phyloP scores from a whole-genome alignment of 2,329 filamentous ascomycete genomes.

The Diaporthe australafricana region DNA sequence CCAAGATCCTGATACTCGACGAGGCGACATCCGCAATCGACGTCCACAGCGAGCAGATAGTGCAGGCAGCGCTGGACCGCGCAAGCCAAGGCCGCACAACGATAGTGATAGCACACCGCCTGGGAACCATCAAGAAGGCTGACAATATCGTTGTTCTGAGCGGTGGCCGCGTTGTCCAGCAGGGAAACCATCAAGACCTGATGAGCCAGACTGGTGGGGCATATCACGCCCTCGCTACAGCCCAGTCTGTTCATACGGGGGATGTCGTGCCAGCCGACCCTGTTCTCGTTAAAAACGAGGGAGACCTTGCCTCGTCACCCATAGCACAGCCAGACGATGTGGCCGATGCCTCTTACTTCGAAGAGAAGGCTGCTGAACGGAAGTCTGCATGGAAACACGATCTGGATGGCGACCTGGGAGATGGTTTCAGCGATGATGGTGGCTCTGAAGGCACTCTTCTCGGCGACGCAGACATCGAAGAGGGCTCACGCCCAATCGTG shows the following conservation, averaged over 20 bases:
- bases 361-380: conserved; percentile 78
- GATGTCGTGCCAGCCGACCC: conserved; percentile 56
- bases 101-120: conserved; percentile 8
- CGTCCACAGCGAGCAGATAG: conserved; percentile 40
- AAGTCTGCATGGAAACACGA: conserved; percentile 76
- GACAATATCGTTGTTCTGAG: conserved; percentile 9
- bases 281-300: not conserved
- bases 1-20: conserved; percentile 13
- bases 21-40: conserved; percentile 63
- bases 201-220: not conserved
- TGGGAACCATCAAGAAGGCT: conserved; percentile 12
- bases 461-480: conserved; percentile 3
- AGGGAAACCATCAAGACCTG: not conserved
- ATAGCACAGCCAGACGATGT: not conserved
- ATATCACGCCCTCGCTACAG: not conserved
- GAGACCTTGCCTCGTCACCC: rapidly evolving
- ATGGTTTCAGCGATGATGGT: not conserved
- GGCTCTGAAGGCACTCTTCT: conserved; percentile 13
- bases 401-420: not conserved
- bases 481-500: not conserved
- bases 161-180: not conserved
- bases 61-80: not conserved
- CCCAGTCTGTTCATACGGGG: not conserved
- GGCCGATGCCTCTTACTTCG: conserved; percentile 48
- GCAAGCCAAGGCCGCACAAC: conserved; percentile 11